These are phyloP conservation scores for Picea abies DNA, from an alignment of 83 land plant species.

Conservation along the genomic window DNA sequence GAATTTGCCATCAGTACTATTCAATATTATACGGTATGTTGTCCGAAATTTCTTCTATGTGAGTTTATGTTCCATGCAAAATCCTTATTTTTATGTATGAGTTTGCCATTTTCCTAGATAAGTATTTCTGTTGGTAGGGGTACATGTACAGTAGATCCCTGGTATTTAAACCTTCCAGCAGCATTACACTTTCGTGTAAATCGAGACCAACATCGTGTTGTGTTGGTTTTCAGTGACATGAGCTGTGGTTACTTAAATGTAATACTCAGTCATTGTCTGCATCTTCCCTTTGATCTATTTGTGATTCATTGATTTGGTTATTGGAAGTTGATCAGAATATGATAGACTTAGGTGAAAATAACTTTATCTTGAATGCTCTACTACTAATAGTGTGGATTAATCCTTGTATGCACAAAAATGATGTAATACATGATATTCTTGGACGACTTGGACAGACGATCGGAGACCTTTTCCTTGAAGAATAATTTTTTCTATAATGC, in stretches of 20 bases:
- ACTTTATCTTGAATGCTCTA: neutral
- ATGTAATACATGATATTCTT: neutral
- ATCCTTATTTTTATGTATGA: neutral
- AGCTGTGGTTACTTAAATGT: neutral
- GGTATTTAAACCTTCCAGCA: neutral
- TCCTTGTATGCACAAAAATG: neutral
- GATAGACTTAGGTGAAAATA: neutral
- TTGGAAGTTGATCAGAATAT: neutral
- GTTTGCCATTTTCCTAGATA: neutral
- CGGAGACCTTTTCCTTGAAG: neutral
- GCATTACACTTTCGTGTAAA: neutral
- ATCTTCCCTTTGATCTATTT: neutral
- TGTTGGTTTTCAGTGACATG: neutral
- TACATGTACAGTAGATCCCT: neutral
- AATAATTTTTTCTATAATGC: no score
- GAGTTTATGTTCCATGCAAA: neutral
- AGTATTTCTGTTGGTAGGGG: neutral
- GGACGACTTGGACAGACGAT: neutral
- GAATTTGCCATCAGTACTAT: conserved; percentile 16
- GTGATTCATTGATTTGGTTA: neutral
- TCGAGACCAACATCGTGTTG: neutral
- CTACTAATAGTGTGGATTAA: neutral
- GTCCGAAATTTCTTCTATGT: neutral
- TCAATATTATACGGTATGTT: conserved; percentile 16
- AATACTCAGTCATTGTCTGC: neutral